Conservation (phyloP, 805 yeast genomes). For the Myxozyma neglecta region DNA sequence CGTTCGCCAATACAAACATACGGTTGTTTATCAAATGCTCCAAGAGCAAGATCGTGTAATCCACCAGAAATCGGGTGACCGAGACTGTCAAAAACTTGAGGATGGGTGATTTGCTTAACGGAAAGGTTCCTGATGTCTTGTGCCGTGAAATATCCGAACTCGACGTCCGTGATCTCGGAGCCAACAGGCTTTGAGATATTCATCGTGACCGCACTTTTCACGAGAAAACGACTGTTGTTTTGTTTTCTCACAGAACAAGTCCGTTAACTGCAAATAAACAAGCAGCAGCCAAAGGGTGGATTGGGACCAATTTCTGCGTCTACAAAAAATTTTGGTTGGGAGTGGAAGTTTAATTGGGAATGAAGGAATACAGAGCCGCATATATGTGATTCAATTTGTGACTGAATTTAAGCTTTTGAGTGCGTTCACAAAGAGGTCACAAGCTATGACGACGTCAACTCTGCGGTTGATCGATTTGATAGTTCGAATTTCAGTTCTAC, state of each 20-base stretch:
- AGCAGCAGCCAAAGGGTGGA: not conserved
- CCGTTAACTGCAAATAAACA: not conserved
- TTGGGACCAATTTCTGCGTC: not conserved
- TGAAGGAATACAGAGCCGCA: constrained; percentile 1
- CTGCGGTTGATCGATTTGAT: not conserved
- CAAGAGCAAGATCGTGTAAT: constrained; percentile 88
- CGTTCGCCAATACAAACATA: constrained; percentile 6
- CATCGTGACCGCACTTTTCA: constrained; percentile 48
- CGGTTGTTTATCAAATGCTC: constrained; percentile 61
- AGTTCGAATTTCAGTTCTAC: not conserved
- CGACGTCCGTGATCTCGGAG: constrained; percentile 87
- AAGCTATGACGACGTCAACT: not conserved
- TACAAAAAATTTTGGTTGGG: constrained; percentile 12
- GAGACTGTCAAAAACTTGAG: constrained; percentile 90
- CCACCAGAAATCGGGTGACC: constrained; percentile 97
- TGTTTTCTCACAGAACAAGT: not conserved
- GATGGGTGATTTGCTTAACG: constrained; percentile 93
- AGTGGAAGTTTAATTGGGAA: not conserved
- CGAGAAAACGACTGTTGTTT: not conserved
- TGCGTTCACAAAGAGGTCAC: not conserved
- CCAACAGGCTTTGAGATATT: constrained; percentile 97
- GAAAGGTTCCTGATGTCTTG: constrained; percentile 83
- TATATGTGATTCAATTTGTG: not conserved
- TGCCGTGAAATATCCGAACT: constrained; percentile 80
- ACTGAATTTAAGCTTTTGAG: not conserved